Evolutionary conservation across 73 alveolate genomes (phyloP), one percentile per base, ranked within the genome.

Genomic region (Paramecium sexaurelia): DNA sequence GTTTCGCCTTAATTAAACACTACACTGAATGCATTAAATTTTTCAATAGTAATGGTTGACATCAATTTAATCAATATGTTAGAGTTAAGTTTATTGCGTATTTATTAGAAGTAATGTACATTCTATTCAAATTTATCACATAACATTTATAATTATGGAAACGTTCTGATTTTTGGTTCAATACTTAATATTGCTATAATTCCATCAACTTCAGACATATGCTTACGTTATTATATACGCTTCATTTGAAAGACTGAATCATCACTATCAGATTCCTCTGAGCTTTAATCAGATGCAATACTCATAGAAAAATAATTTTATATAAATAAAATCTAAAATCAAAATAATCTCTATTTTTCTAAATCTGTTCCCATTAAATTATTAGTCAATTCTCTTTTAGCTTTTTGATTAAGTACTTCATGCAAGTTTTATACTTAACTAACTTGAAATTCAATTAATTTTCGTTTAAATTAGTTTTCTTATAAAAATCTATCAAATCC

Each of bases 1-100:
- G 71, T 78, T 29, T 78, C 90, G 0, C 90, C 75, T 41, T 78
- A 26, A 78, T 78, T 78, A 78, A 78, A 78, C 19, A 78, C 75
- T 3, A 45, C 73, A 22, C 55, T 26, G 55, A 40, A 78, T 78
- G 68, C 29, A 40, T 45, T 43, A 10, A 9, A 37, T 17, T 9
- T 29, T 43, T 78, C 90, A 41, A 78, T 39, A 11, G 87, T 10
- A 11, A 61, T 61, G 22, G 83, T 61, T 26, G 47, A 26, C 83
- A 61, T 61, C 83, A 61, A 61, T 61, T 61, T 61, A 61, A 61
- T 61, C 6, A 61, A 11, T 2, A 61, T 61, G 17, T 3, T 61
- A 6, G 43, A 11, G 26, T 61, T 61, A 17, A 61, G 17, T 32
- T 61, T 61, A 61, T 19, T 61, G 5, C 83, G 19, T 61, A 61